Conservation (phyloP, 352 stramenopile species). For the Nothophytophthora sp. region DNA sequence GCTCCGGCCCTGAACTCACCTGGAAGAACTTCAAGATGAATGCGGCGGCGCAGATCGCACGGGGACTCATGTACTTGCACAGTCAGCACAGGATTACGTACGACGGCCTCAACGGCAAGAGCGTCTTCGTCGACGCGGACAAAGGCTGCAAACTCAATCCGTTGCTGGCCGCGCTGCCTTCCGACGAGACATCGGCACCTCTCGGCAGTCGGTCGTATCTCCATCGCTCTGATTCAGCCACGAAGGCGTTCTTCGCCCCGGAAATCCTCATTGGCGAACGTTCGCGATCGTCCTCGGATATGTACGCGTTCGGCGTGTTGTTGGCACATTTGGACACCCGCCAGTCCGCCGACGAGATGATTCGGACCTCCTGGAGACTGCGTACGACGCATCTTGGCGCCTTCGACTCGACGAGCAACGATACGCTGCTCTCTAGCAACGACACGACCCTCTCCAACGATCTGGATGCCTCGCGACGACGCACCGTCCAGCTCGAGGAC, state of each 20-base stretch:
- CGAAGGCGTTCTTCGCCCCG: conserved; percentile 50
- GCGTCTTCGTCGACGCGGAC: conserved; percentile 66
- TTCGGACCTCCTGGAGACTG: conserved; percentile 54
- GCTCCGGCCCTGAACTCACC: conserved; percentile 37
- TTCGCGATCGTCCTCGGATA: conserved; percentile 52
- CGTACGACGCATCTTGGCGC: conserved; percentile 41
- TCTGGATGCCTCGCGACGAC: conserved; percentile 21
- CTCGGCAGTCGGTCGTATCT: conserved; percentile 32
- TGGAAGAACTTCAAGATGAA: conserved; percentile 84
- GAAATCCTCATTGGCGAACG: conserved; percentile 54
- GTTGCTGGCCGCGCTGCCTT: conserved; percentile 61
- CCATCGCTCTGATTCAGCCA: conserved; percentile 26
- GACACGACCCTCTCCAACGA: conserved; percentile 28
- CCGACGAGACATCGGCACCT: conserved; percentile 26
- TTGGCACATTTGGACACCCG: conserved; percentile 59
- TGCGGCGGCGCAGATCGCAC: conserved; percentile 61
- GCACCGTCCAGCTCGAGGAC: conserved; percentile 32
- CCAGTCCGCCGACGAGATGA: conserved; percentile 65
- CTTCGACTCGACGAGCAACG: conserved; percentile 17
- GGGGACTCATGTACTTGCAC: conserved; percentile 78
- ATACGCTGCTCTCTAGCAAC: conserved; percentile 33
- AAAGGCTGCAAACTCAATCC: conserved; percentile 85
- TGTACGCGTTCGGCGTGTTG: conserved; percentile 79
- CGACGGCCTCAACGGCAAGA: conserved; percentile 66
- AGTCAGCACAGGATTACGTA: conserved; percentile 71